Evolutionary conservation across 2,329 filamentous ascomycete species (phyloP), one percentile per base, ranked within the genome.

Genomic region (Fusarium concolor): DNA sequence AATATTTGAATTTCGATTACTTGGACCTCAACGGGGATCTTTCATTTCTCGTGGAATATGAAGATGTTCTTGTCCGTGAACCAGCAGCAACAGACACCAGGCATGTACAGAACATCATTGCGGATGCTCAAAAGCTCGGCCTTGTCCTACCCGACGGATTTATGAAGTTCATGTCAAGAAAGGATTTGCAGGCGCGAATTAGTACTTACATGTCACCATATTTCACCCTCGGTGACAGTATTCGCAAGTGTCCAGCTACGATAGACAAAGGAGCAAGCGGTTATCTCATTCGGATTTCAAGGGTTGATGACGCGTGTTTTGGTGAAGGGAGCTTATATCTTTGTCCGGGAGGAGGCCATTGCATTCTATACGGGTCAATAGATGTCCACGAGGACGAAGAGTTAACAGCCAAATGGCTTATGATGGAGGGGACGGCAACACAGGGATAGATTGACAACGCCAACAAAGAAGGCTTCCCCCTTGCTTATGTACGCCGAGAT

Each of bases 151-250:
- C 50, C 4, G 15, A 29, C 11, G 39, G 43, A 22, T 56, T 50
- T 11, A 14, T 62, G 14, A 41, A 61, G 17, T 62, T 62, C 24
- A 56, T 45, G 39, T n/a, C 22, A 17, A 26, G 18, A 18, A 6
- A 37, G 17, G 22, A 35, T 12, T 17, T 62, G 17, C 29, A 56
- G 15, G 17, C 20, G 18, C 42, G 38, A 37, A 22, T 22, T 14
- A 12, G 6, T 10, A 24, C 24, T 26, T 22, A 24, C 22, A 24
- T 24, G 22, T 6, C 22, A 6, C 22, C 22, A 24, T 24, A 29
- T 29, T 49, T 18, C 12, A 15, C 12, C 10, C 22, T 18, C 20
- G 11, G 11, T 18, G 39, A 62, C 17, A 43, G 38, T 6, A 12
- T 51, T 17, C 24, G 20, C 14, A 60, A 50, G 20, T 44, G 31